Base-by-base conservation (phyloP, 148 eudicot genomes). In the Camellia granthamiana region DNA sequence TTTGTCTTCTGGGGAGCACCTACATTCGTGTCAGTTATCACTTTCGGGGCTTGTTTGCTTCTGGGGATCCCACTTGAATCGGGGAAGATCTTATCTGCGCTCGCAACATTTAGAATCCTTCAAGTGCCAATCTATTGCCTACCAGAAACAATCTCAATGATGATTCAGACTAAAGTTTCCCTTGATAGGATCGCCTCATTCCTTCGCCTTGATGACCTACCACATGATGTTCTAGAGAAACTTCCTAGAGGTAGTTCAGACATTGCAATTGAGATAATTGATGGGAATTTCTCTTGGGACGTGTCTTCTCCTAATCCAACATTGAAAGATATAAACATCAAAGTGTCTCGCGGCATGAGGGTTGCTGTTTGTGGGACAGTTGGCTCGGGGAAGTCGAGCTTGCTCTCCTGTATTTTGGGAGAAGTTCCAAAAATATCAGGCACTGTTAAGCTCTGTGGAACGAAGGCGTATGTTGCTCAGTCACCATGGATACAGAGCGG, bases 401-500 rank as follows among this genome's bases (percentile, higher is more conserved):
- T 87, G 69, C 88, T 89, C 5, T 89, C 92, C 19, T 89, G 90
- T 60, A 73, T 89, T 1, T 64, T 87, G 55, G 92, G 92, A 62
- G 90, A 89, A 79, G 77, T 89, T 12, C 82, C 90, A 23, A 89
- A 83, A 76, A 58, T 81, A 3, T 85, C 86, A 0, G 92, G 92
- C 23, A 55, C 63, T 38, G 15, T 86, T 13, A 81, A 75, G 81
- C 61, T 89, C 69, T 75, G 86, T 51, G 90, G 92, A 38, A 77
- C 89, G 14, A 87, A 83, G 71, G 90, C 90, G 6, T 89, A 85
- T 84, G 90, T 89, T 68, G 79, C 92, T 10, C 93, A 88, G 55
- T 87, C 91, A 0, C 86, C 91, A 5, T 90, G 93, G 93, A 90
- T 88, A 52, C 92, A 87, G 71, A 89, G 92, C 62, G 90, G 90